phyloP scores from a whole-genome alignment of 129 eudicot species.

The Flaveria brownii region DNA sequence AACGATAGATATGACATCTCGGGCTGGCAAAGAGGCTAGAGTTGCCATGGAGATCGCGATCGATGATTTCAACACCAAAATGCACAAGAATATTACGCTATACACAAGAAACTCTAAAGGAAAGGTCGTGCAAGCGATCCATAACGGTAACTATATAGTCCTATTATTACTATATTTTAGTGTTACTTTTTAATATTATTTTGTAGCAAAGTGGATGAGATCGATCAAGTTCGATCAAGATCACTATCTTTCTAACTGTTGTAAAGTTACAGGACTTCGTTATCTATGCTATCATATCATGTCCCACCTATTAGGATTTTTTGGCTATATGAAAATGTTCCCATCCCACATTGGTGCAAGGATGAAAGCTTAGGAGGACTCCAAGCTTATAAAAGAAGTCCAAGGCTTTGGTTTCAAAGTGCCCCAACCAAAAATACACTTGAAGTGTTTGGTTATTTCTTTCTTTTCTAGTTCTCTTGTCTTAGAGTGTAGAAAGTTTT shows the following conservation, averaged over 20 bases:
- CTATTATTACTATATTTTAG: background rate
- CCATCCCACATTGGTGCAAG: no score
- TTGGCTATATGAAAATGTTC: no score
- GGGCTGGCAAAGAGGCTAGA: conserved; percentile 50
- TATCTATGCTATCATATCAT: no score
- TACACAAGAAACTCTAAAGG: conserved; percentile 29
- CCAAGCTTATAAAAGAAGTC: no score
- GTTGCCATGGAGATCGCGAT: conserved; percentile 49
- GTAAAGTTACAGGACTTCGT: no score
- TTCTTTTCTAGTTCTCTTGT: no score
- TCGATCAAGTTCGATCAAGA: background rate
- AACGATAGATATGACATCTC: conserved; percentile 38
- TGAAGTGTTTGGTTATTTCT: no score
- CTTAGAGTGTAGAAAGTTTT: no score
- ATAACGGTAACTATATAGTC: conserved; percentile 2
- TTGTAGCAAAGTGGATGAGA: background rate
- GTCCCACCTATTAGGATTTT: no score
- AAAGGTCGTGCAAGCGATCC: conserved; percentile 22
- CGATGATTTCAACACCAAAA: conserved; percentile 29
- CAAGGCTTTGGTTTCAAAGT: no score
- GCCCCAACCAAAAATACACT: no score
- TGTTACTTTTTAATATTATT: background rate
- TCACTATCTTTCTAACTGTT: background rate
- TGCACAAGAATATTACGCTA: conserved; percentile 18
- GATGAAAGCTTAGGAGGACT: no score